Evolutionary conservation across 2,329 filamentous ascomycete genomes (phyloP).

Genomic region (Colletotrichum cuscutae): DNA sequence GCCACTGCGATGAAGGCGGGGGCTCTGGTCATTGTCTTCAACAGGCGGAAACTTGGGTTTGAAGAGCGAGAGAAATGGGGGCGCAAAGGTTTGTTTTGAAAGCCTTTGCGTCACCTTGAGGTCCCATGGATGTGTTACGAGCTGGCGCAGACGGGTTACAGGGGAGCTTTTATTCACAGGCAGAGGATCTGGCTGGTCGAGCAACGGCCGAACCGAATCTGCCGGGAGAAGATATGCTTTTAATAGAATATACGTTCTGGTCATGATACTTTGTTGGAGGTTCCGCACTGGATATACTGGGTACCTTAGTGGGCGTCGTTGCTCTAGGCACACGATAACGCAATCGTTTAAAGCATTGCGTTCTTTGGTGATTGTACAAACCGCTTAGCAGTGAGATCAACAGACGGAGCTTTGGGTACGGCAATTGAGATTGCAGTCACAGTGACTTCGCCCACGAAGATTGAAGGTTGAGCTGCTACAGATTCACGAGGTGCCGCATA

Average conservation of each 20-base stretch:
- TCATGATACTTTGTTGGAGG: background rate
- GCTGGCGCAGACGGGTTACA: background rate
- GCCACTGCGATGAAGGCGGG: background rate
- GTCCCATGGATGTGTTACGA: slow-evolving; percentile 5
- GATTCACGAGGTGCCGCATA: background rate
- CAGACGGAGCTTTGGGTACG: background rate
- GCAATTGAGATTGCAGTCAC: background rate
- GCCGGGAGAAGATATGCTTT: slow-evolving; percentile 27
- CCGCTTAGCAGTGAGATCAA: background rate
- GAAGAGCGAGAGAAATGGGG: background rate
- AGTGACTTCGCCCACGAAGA: background rate
- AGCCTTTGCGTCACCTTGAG: background rate
- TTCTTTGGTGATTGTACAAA: background rate
- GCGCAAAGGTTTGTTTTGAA: background rate
- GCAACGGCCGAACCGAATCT: slow-evolving; percentile 5
- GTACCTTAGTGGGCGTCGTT: background rate
- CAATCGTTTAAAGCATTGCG: background rate
- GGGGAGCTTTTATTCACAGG: slow-evolving; percentile 7
- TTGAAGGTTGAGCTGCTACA: background rate
- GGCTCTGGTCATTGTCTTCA: background rate
- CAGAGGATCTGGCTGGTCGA: slow-evolving; percentile 7
- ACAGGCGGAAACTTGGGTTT: background rate
- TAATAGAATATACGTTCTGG: slow-evolving; percentile 31
- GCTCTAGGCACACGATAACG: background rate
- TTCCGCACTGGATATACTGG: background rate